Conservation (phyloP, 495 filamentous ascomycete genomes). For the Talaromyces trachyspermus region DNA sequence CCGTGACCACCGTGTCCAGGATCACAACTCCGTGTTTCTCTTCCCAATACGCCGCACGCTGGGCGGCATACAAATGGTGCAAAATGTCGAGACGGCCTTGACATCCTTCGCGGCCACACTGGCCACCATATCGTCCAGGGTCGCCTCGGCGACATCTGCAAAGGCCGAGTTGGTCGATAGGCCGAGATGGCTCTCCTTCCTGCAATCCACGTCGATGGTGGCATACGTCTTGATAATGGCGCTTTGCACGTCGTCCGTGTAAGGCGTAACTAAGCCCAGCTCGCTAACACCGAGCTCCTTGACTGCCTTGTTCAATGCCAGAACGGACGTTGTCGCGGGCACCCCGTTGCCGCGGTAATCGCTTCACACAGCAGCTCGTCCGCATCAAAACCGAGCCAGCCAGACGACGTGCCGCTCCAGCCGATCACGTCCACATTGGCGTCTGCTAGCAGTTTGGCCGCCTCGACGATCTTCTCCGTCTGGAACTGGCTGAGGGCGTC, state of each 20-base stretch:
- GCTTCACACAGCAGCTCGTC: conserved; percentile 1
- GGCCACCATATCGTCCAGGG: conserved; percentile 2
- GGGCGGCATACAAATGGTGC: conserved; percentile 5
- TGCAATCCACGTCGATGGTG: conserved; percentile 2
- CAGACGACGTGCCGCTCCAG: conserved; percentile 5
- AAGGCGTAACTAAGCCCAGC: conserved; percentile 3
- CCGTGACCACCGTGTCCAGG: conserved; percentile 5
- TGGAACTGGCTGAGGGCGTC: conserved; percentile 1
- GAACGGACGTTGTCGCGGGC: conserved; percentile 2
- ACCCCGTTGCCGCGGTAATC: conserved; percentile 4
- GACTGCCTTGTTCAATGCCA: not conserved
- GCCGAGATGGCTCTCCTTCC: not conserved
- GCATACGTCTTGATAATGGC: conserved; percentile 4
- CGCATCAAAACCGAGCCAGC: conserved; percentile 2
- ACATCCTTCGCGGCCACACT: not conserved
- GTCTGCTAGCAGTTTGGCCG: conserved; percentile 2
- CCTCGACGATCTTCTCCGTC: conserved; percentile 3
- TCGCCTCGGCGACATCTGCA: not conserved
- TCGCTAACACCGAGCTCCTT: not conserved
- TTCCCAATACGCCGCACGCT: not conserved
- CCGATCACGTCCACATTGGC: conserved; percentile 7
- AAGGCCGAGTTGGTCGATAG: not conserved
- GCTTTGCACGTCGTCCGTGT: conserved; percentile 1
- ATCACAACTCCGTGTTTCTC: not conserved
- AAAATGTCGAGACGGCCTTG: conserved; percentile 2